Evolutionary conservation across 805 yeast genomes (phyloP).

Genomic region (Yarrowia keelungensis): DNA sequence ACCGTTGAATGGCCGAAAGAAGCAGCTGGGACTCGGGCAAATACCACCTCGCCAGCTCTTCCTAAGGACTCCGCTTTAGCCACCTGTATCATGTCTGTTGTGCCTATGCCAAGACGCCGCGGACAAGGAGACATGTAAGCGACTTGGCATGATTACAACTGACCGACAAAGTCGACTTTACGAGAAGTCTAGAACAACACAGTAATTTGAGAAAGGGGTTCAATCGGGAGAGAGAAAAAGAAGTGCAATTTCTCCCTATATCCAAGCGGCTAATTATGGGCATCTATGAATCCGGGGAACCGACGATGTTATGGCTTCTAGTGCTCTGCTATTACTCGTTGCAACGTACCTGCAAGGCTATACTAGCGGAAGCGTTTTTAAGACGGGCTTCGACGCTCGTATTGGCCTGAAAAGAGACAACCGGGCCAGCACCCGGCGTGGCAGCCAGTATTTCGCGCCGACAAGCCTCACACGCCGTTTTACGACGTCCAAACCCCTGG

Average conservation of each 20-base stretch:
- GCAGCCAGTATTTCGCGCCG: too few relatives aligned
- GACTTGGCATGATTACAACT: slow-evolving; percentile 4
- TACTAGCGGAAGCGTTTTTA: neutral
- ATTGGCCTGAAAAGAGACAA: too few relatives aligned
- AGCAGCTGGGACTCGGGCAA: too few relatives aligned
- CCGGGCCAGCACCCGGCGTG: too few relatives aligned
- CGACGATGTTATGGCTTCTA: neutral
- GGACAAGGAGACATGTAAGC: slow-evolving; percentile 4
- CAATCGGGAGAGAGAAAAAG: too few relatives aligned
- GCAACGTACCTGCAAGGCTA: neutral
- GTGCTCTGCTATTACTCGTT: neutral
- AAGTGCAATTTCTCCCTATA: neutral
- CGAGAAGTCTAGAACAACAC: neutral
- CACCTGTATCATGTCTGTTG: neutral
- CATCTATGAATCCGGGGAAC: neutral
- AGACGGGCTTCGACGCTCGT: too few relatives aligned
- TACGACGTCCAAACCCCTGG: too few relatives aligned
- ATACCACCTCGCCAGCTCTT: slow-evolving; percentile 6
- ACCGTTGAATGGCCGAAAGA: neutral
- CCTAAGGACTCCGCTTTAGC: neutral
- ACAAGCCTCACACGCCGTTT: too few relatives aligned
- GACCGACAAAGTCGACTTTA: neutral
- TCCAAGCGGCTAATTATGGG: slow-evolving; percentile 4
- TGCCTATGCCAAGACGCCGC: neutral
- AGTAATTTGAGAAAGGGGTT: too few relatives aligned